Base-by-base conservation (phyloP, 192 early-diverging fungal genomes). In the Thamnidium elegans region DNA sequence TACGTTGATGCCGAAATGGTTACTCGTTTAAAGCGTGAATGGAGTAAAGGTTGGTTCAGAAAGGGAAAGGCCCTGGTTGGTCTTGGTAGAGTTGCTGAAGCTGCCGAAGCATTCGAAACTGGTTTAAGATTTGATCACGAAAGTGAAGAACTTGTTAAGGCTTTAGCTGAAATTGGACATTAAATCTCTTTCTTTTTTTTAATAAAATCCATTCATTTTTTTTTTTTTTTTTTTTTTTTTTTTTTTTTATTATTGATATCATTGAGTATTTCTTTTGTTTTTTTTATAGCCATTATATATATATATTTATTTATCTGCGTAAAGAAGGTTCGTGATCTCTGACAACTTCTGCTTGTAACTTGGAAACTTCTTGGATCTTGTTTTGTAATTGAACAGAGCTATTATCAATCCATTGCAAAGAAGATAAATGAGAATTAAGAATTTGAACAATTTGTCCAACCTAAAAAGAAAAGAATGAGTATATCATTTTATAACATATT, bases 361-460 rank as follows among this genome's bases (percentile, higher is more conserved):
- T 72, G 15, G 55, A 36, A 19, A 87, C 71, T 59, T 84, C 82
- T 36, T 81, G 74, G 7, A 91, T 77, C 65, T 84, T 84, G 14
- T 71, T 73, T 55, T 78, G 70, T 62, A 94, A 65, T 36, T 82
- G 70, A 14, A 72, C 72, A 14, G 87, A 80, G n/a, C 71, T 78
- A 9, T 62, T 67, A 69, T 97, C 94, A 13, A 99, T 84, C 97
- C 97, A 99, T 75, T 95, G 89, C 30, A 99, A 79, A 48, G 92
- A 89, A 19, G 90, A 86, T 76, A 97, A 79, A 68, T 99, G 97
- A 13, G 84, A 78, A 67, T 98, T 94, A 62, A 99, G 80, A 56
- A 99, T 94, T 68, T 88, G 81, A 19, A 90, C 86, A 58, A 99
- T 94, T 71, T 96, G 86, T 36, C 76, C 74, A 44, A 85, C 64